These are phyloP conservation scores for Leptomonas pyrrhocoris DNA, from an alignment of 208 protist genomes.

Conservation along the genomic window DNA sequence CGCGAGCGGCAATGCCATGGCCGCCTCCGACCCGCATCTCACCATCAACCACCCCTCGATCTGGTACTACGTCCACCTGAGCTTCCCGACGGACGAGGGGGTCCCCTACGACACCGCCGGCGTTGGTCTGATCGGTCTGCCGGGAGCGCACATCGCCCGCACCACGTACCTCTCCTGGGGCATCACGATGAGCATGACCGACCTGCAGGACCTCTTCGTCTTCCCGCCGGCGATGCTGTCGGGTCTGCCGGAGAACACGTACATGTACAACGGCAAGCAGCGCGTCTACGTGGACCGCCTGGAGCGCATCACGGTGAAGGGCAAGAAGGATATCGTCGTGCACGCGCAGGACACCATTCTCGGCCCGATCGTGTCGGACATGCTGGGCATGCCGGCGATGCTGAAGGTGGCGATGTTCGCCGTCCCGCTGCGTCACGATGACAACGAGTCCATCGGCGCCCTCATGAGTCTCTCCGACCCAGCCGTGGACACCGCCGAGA, in stretches of 20 bases:
- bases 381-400: conserved; percentile 40
- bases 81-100: conserved; percentile 39
- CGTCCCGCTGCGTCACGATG: conserved; percentile 43
- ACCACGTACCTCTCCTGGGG: conserved; percentile 68
- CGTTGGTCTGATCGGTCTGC: conserved; percentile 49
- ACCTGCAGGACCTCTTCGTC: conserved; percentile 68
- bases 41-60: conserved; percentile 57
- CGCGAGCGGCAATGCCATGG: conserved; percentile 38
- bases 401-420: conserved; percentile 50
- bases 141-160: conserved; percentile 58
- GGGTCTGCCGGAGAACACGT: conserved; percentile 33
- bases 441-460: conserved; percentile 40
- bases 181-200: conserved; percentile 72
- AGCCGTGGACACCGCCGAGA: conserved; percentile 37
- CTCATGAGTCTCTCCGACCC: conserved; percentile 48
- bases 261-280: conserved; percentile 46
- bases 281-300: conserved; percentile 36
- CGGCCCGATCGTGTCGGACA: conserved; percentile 51
- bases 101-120: conserved; percentile 48
- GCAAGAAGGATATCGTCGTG: conserved; percentile 50
- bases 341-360: conserved; percentile 53
- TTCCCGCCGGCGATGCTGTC: conserved; percentile 33
- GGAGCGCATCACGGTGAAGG: conserved; percentile 58
- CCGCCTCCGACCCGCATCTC: conserved; percentile 66
- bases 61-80: conserved; percentile 66